phyloP scores from a whole-genome alignment of 352 stramenopile species.

The Phytophthora chlamydospora region DNA sequence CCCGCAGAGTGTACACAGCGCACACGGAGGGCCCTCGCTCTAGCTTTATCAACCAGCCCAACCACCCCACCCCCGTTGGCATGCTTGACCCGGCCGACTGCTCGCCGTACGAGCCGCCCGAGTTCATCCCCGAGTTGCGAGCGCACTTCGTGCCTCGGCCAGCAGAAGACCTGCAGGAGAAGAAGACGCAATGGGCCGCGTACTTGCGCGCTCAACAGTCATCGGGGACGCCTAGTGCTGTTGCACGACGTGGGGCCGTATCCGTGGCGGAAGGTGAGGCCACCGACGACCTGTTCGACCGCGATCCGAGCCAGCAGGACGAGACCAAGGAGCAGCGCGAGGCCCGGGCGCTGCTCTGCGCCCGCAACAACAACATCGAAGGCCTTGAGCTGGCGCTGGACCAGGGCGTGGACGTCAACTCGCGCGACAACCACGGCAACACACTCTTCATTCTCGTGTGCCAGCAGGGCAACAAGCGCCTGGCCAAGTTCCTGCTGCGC shows the following conservation, averaged over 20 bases:
- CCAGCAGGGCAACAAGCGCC: constrained; percentile 95
- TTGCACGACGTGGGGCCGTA: constrained; percentile 21
- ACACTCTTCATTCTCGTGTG: constrained; percentile 95
- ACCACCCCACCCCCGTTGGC: constrained; percentile 64
- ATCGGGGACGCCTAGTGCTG: constrained; percentile 9
- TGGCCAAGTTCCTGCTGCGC: constrained; percentile 95
- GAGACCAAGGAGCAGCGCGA: constrained; percentile 54
- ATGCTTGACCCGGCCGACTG: constrained; percentile 73
- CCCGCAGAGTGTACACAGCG: constrained; percentile 55
- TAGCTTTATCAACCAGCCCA: constrained; percentile 69
- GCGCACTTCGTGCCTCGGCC: constrained; percentile 60
- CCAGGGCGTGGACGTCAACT: constrained; percentile 89
- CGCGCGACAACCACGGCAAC: constrained; percentile 94
- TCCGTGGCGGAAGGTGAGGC: constrained; percentile 12
- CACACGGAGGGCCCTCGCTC: constrained; percentile 68
- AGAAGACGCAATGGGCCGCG: constrained; percentile 56
- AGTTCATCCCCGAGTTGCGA: constrained; percentile 70
- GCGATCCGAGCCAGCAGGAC: constrained; percentile 31
- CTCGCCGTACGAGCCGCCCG: constrained; percentile 60
- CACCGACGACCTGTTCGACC: constrained; percentile 53
- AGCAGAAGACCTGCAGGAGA: constrained; percentile 64
- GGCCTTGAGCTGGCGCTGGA: constrained; percentile 90
- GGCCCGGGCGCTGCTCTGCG: constrained; percentile 61
- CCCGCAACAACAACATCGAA: constrained; percentile 84
- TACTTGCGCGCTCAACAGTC: constrained; percentile 30